Percentiles rank a stretch among this genome's conserved stretches.
These are phyloP conservation scores for Ogataea ramenticola DNA, from an alignment of 805 yeast genomes.

Conservation along the genomic window DNA sequence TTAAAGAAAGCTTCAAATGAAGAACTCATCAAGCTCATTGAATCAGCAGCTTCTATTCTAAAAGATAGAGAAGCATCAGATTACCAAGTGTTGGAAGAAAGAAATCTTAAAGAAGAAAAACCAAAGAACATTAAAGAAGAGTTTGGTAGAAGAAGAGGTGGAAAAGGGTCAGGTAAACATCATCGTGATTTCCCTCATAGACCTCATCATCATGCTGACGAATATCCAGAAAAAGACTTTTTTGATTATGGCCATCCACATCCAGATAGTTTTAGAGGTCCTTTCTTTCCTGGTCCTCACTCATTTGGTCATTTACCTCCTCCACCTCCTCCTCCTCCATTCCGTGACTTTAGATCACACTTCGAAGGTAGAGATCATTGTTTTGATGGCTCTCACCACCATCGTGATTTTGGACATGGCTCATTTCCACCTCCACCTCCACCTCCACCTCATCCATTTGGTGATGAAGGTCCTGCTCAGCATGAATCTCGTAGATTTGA, in stretches of 20 bases:
- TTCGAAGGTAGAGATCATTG: too few relatives aligned
- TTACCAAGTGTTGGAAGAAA: neutral
- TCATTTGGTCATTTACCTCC: neutral
- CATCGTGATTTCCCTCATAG: neutral
- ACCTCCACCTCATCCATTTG: constrained; percentile 3
- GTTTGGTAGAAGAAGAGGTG: neutral
- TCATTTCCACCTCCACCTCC: constrained; percentile 1
- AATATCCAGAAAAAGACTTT: neutral
- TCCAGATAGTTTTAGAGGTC: too few relatives aligned
- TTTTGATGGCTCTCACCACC: too few relatives aligned
- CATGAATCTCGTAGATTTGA: too few relatives aligned
- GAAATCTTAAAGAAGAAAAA: neutral
- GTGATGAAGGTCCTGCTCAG: too few relatives aligned
- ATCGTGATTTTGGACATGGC: neutral
- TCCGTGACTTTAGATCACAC: neutral
- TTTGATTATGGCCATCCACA: neutral
- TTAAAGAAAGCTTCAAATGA: constrained; percentile 3
- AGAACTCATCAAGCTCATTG: constrained; percentile 1
- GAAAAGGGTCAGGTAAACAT: neutral
- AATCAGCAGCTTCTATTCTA: constrained; percentile 1
- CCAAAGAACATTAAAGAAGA: neutral
- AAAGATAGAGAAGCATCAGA: neutral
- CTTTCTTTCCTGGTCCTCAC: neutral
- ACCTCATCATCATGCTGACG: too few relatives aligned
- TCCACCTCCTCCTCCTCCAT: constrained; percentile 2